Evolutionary conservation across 169 alveolate genomes (phyloP), one percentile per base, ranked within the genome.

Genomic region (Miamiensis avidus): DNA sequence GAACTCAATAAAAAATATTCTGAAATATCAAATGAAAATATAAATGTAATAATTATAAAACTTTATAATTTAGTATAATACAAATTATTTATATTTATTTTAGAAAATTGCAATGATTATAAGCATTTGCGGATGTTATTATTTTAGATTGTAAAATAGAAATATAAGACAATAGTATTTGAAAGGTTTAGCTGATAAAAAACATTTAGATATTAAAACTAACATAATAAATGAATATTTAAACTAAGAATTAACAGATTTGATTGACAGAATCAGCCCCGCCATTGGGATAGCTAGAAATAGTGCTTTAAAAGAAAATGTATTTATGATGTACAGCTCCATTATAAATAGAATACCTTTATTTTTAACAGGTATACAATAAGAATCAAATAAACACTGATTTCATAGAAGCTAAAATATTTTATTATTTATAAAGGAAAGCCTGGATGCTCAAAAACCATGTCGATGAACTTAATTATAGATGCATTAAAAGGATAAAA

Each of bases 391-490:
- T 49, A 49, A n/a, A n/a, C n/a, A n/a, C n/a, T 49, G 4, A 49
- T 49, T 49, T 49, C 4, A 11, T 11, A 49, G 4, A 49, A 49
- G 20, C 69, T 49, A 49, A 49, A 11, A 49, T 11, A 11, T 49
- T 49, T 11, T 49, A 49, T 49, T 49, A 11, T 11, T 49, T 49
- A 49, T 49, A 49, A 49, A 49, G 69, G 92, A 27, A 81, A 88
- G 34, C 92, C 92, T 74, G 92, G 92, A 0, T 78, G 78, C 29
- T 78, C 89, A 69, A 88, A 88, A 81, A 78, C 89, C 25, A 65
- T 88, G 73, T 69, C 86, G 30, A 34, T 88, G 27, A 72, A 84
- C 29, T 78, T 84, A 15, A 73, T 85, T 30, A 16, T 75, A 20
- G 29, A 72, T 32, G 34, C 72, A 49, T 79, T 88, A 76, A 84